Base-by-base conservation (phyloP, 2,329 filamentous ascomycete genomes). In the Penicillium sp. region DNA sequence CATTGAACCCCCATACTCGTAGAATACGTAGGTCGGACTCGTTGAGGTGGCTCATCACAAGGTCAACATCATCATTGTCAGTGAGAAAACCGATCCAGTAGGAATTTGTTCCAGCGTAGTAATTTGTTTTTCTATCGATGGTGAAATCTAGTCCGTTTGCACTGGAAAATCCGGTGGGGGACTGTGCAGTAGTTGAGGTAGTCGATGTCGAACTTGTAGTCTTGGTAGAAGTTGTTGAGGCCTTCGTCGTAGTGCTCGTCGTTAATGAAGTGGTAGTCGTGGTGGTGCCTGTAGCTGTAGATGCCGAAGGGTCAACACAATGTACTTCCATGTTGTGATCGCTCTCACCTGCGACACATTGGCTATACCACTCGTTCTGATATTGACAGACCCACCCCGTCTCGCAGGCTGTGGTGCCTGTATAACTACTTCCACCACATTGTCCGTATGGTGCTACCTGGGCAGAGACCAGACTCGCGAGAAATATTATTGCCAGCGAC, bases 1-100 rank as follows among this genome's bases (percentile, higher is more conserved):
- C 78, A 56, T 83, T 81, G 69, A 84, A 85, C 1, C 79, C 82
- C 82, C 82, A 84, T 42, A 83, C 75, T 0, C 82, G 76, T 4
- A 83, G 69, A 50, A 84, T 77, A 57, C 81, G 82, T 50, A 81
- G 72, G 1, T 78, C 77, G n/a, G 81, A 70, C 42, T 72, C 62
- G 21, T 58, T 50, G 35, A 71, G 55, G 44, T 70, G 61, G 50
- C 62, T 50, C 72, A 73, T 66, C 63, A 78, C 65, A 1, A 71
- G 65, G 55, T 83, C 79, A 10, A 83, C 77, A 66, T 84, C 81
- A 33, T 68, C 71, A 53, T 83, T 72, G 56, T 78, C 77, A 14
- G 73, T 80, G 21, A 82, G 68, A 67, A 83, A 82, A 0, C 75
- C 74, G 29, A 83, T 77, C 81, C 81, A 83, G 71, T 83, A 84